A percentile compares a stretch with the other conserved stretches of the same genome.
Conservation (phyloP, 805 yeast genomes). For the Kuraishia hungarica region DNA sequence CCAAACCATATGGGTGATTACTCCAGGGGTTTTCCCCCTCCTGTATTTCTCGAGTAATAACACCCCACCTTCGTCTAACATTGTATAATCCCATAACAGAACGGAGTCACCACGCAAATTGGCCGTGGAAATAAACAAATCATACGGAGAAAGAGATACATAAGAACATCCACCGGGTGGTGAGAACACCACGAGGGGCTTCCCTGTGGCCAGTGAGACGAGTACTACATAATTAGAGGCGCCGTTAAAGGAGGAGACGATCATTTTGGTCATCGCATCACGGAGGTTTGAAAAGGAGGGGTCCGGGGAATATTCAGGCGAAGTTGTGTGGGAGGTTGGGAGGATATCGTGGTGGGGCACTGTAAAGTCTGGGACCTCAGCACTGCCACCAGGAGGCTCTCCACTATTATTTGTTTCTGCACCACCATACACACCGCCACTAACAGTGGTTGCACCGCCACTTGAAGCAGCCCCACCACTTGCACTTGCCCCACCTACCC, state of each 20-base stretch:
- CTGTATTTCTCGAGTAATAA: slow-evolving; percentile 47
- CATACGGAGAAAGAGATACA: slow-evolving; percentile 54
- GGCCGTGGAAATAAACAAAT: slow-evolving; percentile 44
- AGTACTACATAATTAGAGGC: slow-evolving; percentile 30
- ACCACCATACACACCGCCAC: too few species aligned
- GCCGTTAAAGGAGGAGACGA: slow-evolving; percentile 19
- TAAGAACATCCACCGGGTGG: slow-evolving; percentile 58
- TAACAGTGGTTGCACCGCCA: too few species aligned
- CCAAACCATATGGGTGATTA: slow-evolving; percentile 47
- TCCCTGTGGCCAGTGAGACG: slow-evolving; percentile 35
- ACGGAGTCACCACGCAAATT: slow-evolving; percentile 53
- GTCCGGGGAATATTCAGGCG: not conserved
- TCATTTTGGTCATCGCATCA: slow-evolving; percentile 15
- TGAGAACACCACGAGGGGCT: slow-evolving; percentile 33
- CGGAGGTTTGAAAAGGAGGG: not conserved
- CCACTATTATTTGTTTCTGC: not conserved
- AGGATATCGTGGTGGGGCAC: not conserved
- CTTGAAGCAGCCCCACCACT: too few species aligned
- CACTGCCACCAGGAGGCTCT: not conserved
- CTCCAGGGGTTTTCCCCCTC: slow-evolving; percentile 57
- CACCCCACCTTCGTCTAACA: slow-evolving; percentile 35
- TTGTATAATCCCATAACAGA: slow-evolving; percentile 55
- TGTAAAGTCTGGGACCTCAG: not conserved
- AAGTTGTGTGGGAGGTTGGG: not conserved
- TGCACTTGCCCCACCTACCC: too few species aligned